Evolutionary conservation across 192 early-diverging fungal genomes (phyloP).

Genomic region (Allomyces macrogynus): DNA sequence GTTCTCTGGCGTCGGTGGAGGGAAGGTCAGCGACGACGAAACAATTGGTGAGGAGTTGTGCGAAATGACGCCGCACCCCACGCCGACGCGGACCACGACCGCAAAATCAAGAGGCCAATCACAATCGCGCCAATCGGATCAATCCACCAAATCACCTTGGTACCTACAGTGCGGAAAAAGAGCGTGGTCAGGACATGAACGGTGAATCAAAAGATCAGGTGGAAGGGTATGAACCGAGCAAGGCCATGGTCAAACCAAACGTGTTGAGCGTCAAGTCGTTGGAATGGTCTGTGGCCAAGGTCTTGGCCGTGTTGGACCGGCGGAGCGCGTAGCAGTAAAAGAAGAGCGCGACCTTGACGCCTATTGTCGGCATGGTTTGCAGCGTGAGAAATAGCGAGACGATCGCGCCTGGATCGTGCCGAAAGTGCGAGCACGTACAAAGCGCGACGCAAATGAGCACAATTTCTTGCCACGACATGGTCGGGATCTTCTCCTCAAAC

Average conservation of each 20-base stretch:
- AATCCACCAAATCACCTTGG: slow-evolving; percentile 39
- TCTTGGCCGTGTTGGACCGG: slow-evolving; percentile 32
- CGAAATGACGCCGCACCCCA: slow-evolving; percentile 15
- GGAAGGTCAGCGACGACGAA: not conserved
- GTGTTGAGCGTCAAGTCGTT: slow-evolving; percentile 57
- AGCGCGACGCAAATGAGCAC: slow-evolving; percentile 16
- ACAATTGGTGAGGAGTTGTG: not conserved
- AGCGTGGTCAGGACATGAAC: not conserved
- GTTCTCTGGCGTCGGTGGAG: slow-evolving; percentile 24
- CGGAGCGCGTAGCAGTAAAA: slow-evolving; percentile 44
- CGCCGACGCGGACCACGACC: slow-evolving; percentile 42
- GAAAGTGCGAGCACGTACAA: not conserved
- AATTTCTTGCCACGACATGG: slow-evolving; percentile 15
- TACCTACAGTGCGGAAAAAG: not conserved
- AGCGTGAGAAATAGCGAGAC: not conserved
- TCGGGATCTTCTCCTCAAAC: slow-evolving; percentile 9
- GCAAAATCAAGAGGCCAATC: slow-evolving; percentile 44
- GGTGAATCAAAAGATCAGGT: not conserved
- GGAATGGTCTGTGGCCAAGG: slow-evolving; percentile 48
- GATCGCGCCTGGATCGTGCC: too few relatives aligned
- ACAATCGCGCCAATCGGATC: slow-evolving; percentile 50
- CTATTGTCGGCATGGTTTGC: slow-evolving; percentile 2
- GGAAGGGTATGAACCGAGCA: slow-evolving; percentile 16
- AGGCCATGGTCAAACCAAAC: slow-evolving; percentile 42
- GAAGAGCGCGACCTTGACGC: slow-evolving; percentile 39